Evolutionary conservation across 768 basidiomycete genomes (phyloP), one percentile per base, ranked within the genome.

Genomic region (Leucocoprinus leucothites): DNA sequence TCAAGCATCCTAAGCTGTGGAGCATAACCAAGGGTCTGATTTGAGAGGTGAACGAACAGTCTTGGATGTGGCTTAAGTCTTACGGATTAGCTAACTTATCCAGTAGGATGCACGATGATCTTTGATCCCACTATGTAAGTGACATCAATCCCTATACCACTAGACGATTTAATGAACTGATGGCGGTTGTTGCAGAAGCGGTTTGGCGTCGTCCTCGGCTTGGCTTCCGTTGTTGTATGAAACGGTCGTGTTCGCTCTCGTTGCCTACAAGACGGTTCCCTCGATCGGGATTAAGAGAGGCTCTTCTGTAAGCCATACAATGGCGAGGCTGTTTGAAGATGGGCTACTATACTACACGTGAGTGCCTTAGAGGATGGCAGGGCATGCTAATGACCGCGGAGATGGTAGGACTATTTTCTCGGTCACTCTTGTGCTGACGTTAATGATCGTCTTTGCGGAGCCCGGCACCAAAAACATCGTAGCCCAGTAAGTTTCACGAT

Each of bases 171-270:
- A 31, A 31, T 31, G 11, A 31, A 11, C 31, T 31, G 31, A 31
- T 31, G 31, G 31, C 6, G 11, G 31, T 31, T 11, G 31, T 11
- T 31, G n/a, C 31, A 31, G 31, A 5, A 31, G 31, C 31, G 31
- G 11, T 11, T 48, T 67, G 9, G 72, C 77, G n/a, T 74, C 82
- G 28, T 68, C 84, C 56, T 78, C 76, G 2, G 78, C 77, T 0
- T 80, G 77, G 77, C 58, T 80, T 1, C 79, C 79, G 7, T 68
- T 80, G 43, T 65, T 78, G 16, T 80, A 78, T 55, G 76, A 80
- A 52, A 78, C 74, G 4, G 67, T 73, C 41, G 66, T 77, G n/a
- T 66, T 78, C 48, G 59, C 56, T 3, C 59, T 78, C 18, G 75
- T 75, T 0, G 63, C 77, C 21, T 63, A 66, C 42, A 67, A 69